Evolutionary conservation across 768 basidiomycete species (phyloP).

Genomic region (Ramaria rubella): DNA sequence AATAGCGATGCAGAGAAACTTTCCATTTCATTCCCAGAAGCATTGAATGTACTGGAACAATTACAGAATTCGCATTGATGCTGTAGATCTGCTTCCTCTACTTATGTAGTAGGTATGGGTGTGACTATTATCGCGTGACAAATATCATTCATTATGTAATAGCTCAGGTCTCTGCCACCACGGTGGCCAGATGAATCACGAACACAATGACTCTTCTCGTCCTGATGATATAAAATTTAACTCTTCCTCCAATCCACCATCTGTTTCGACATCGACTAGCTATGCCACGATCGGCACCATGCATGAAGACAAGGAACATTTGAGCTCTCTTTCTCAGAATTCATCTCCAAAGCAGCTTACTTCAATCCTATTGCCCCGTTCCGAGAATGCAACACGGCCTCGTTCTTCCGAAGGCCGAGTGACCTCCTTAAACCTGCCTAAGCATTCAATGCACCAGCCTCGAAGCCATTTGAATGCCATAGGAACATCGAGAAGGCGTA

Average conservation of each 20-base stretch:
- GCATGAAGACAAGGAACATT: constrained; percentile 1
- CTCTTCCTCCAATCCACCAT: background rate
- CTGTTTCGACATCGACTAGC: background rate
- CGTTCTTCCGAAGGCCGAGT: constrained; percentile 7
- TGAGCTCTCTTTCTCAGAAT: constrained; percentile 2
- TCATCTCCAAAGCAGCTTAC: constrained; percentile 6
- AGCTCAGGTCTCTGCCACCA: background rate
- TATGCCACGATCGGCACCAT: background rate
- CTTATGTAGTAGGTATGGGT: too few relatives aligned
- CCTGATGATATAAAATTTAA: background rate
- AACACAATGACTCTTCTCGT: background rate
- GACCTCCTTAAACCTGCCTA: background rate
- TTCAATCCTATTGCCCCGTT: constrained; percentile 6
- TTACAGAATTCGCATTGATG: constrained; percentile 37
- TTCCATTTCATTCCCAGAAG: constrained; percentile 35
- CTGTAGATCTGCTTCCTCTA: background rate
- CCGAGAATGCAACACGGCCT: constrained; percentile 3
- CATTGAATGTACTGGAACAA: constrained; percentile 35
- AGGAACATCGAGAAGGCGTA: background rate
- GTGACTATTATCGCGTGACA: background rate
- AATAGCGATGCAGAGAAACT: constrained; percentile 53
- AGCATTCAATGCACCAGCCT: background rate
- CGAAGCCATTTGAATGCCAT: background rate
- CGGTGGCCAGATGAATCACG: background rate
- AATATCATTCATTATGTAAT: background rate